phyloP scores from a whole-genome alignment of 164 flowering plant species.

The Akebia trifoliata region DNA sequence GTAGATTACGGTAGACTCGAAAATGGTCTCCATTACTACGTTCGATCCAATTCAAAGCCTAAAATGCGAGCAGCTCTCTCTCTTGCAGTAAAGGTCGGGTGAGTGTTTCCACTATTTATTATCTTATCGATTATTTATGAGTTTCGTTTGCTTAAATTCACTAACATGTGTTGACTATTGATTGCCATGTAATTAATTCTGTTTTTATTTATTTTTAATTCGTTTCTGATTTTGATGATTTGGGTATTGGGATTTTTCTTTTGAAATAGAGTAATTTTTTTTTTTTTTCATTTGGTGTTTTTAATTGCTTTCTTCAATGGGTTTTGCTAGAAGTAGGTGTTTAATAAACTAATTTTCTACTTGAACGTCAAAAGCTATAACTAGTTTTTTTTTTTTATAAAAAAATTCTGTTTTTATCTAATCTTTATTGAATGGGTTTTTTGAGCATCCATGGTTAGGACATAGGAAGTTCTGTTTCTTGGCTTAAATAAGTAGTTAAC shows the following conservation, averaged over 20 bases:
- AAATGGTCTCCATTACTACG: constrained; percentile 83
- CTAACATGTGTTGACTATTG: no score
- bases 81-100: constrained; percentile 92
- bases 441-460: no score
- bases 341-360: neutral
- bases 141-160: neutral
- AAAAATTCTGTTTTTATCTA: no score
- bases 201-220: neutral
- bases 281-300: neutral
- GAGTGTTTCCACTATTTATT: constrained; percentile 11
- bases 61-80: constrained; percentile 93
- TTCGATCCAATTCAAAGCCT: constrained; percentile 81
- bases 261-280: neutral
- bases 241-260: neutral
- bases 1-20: constrained; percentile 71
- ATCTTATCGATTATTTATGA: neutral
- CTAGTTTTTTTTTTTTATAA: neutral
- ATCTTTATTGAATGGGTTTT: no score
- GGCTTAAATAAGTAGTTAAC: no score
- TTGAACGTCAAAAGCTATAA: neutral
- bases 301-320: neutral
- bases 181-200: neutral
- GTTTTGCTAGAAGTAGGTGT: neutral
- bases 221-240: neutral
- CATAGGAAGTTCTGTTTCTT: no score